Conservation (phyloP, 352 stramenopile species). For the Pythium scleroteichum region DNA sequence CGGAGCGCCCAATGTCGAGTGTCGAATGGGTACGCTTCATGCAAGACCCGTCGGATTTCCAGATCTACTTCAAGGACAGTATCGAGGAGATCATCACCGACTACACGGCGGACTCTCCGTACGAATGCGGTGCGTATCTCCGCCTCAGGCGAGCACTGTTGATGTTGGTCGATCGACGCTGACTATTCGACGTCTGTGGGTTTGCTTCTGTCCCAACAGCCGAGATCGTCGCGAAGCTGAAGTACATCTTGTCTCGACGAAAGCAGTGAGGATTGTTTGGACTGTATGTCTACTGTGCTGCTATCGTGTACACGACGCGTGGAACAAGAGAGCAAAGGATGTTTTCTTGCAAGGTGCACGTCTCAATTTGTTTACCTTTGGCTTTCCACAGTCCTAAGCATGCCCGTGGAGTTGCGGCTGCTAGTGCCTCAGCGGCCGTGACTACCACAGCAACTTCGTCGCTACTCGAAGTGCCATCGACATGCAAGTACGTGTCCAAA, state of each 20-base stretch:
- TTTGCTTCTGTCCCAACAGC: no score
- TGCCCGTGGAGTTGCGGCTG: slow-evolving; percentile 6
- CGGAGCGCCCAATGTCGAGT: slow-evolving; percentile 83
- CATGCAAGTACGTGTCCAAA: slow-evolving; percentile 18
- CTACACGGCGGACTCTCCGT: slow-evolving; percentile 88
- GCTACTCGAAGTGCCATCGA: slow-evolving; percentile 24
- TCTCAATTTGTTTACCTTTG: slow-evolving; percentile 67
- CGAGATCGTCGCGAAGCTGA: slow-evolving; percentile 89
- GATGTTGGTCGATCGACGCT: no score
- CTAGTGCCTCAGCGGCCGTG: slow-evolving; percentile 1
- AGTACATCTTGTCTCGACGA: slow-evolving; percentile 87
- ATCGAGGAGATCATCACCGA: slow-evolving; percentile 89
- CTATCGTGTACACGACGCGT: no score
- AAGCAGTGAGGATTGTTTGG: slow-evolving; percentile 42
- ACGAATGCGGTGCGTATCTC: slow-evolving; percentile 77
- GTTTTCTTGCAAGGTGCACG: slow-evolving; percentile 61
- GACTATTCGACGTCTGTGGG: no score
- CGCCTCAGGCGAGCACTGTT: no score
- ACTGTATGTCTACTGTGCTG: no score
- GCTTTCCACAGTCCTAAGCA: slow-evolving; percentile 22
- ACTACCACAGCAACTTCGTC: slow-evolving; percentile 22
- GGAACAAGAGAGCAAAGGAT: slow-evolving; percentile 1
- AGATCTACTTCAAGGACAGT: slow-evolving; percentile 89
- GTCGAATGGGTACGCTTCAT: slow-evolving; percentile 88
- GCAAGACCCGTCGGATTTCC: slow-evolving; percentile 81